Evolutionary conservation across 1,139 yeast genomes (phyloP), one percentile per base, ranked within the genome.

Genomic region (Zhuliangozyma blackwelliae): DNA sequence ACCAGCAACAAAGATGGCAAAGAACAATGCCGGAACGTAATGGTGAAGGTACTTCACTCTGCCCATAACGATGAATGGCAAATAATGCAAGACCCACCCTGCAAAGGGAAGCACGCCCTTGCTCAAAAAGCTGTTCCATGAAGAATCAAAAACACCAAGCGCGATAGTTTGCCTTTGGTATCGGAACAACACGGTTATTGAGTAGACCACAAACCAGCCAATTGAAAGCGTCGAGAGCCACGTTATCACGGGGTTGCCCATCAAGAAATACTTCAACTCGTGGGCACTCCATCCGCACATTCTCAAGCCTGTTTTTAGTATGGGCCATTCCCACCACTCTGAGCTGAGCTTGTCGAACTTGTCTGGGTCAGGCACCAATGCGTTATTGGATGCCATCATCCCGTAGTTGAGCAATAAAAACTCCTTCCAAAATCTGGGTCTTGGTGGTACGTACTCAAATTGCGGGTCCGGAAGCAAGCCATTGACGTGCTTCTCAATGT

Each of bases 11-110:
- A 92, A 66, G 71, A 92, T 79, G 37, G 97, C 97, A 66, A 94
- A 92, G 67, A 89, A 92, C 47, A 89, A 75, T 0, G 98, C 97
- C 25, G 99, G 99, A 50, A 89, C 75, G 61, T 92, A 92, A 64
- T 92, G 99, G 61, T 92, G 99, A 33, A 92, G 90, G 57, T 92
- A 92, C 5, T 96, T 89, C 46, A 92, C 97, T 71, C 99, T 85
- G 19, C 95, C 88, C 98, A 92, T 92, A 46, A 89, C 69, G 34
- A 85, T 77, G 59, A 92, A 92, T 27, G 99, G 97, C 50, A 82
- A 59, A 63, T 72, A 92, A 63, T 92, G 97, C 57, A 92, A 71
- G 47, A 87, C 79, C 98, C 98, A 92, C 26, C 96, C 98, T 34
- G 89, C 61, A 66, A 89, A 79, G 38, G 98, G 75, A 83, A 62